Evolutionary conservation across 1,139 yeast species (phyloP).

Genomic region (Pichia terricola): DNA sequence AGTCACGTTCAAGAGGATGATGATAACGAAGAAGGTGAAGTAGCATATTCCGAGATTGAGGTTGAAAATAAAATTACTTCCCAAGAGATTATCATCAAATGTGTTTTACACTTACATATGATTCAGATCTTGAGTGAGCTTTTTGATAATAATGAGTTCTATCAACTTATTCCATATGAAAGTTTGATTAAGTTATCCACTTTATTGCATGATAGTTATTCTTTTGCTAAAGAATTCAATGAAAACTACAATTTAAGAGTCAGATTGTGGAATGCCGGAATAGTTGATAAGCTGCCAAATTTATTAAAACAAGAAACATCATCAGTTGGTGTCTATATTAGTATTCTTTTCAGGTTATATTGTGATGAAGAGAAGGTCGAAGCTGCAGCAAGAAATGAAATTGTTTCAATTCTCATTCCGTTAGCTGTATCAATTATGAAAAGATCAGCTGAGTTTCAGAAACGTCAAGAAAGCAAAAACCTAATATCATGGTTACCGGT

Average conservation of each 20-base stretch:
- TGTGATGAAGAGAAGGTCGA: slow-evolving; percentile 45
- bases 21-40: slow-evolving; percentile 6
- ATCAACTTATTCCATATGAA: slow-evolving; percentile 56
- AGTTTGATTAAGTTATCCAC: slow-evolving; percentile 51
- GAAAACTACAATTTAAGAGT: slow-evolving; percentile 81
- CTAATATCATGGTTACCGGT: slow-evolving; percentile 88
- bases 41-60: slow-evolving; percentile 8
- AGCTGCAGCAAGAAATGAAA: slow-evolving; percentile 28
- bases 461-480: slow-evolving; percentile 67
- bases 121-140: slow-evolving; percentile 81
- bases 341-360: slow-evolving; percentile 71
- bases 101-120: slow-evolving; percentile 81
- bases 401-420: slow-evolving; percentile 53
- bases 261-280: slow-evolving; percentile 83
- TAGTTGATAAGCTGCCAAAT: slow-evolving; percentile 88
- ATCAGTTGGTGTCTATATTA: slow-evolving; percentile 79
- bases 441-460: slow-evolving; percentile 66
- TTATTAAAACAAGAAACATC: slow-evolving; percentile 85
- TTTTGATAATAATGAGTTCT: slow-evolving; percentile 61
- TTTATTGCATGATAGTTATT: slow-evolving; percentile 59
- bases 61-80: slow-evolving; percentile 7
- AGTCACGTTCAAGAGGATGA: slow-evolving; percentile 21
- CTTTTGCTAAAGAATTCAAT: slow-evolving; percentile 79
- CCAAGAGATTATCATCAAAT: slow-evolving; percentile 72
- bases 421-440: slow-evolving; percentile 62